phyloP scores from a whole-genome alignment of 495 filamentous ascomycete species.

The Podospora anserina region DNA sequence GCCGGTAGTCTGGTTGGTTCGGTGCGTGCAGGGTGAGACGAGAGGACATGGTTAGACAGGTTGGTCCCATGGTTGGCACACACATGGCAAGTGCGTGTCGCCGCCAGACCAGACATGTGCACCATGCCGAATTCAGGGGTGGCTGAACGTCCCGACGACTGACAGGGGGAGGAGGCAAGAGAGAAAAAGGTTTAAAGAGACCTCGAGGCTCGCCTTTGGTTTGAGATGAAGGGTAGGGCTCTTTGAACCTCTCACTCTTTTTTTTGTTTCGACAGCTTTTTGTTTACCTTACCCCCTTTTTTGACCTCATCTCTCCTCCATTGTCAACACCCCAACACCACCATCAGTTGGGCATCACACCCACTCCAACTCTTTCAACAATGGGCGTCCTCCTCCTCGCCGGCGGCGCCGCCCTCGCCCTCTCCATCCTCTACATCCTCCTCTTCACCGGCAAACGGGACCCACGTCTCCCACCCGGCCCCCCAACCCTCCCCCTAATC shows the following conservation, averaged over 20 bases:
- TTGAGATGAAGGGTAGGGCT: not conserved
- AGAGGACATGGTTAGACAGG: not conserved
- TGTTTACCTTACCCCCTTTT: not conserved
- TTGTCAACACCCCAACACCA: not conserved
- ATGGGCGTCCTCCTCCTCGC: slow-evolving; percentile 15
- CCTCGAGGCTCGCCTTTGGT: not conserved
- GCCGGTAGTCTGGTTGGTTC: not conserved
- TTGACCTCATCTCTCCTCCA: not conserved
- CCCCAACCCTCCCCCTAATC: slow-evolving; percentile 27
- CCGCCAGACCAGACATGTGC: not conserved
- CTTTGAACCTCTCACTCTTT: not conserved
- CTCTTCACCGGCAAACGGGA: slow-evolving; percentile 17
- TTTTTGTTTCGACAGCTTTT: not conserved
- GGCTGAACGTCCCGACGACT: not conserved
- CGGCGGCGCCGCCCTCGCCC: slow-evolving; percentile 16
- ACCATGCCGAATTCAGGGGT: not conserved
- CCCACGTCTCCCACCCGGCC: slow-evolving; percentile 24
- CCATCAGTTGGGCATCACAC: not conserved
- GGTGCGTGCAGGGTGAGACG: not conserved
- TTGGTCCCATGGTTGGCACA: not conserved
- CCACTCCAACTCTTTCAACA: not conserved
- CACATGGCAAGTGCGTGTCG: not conserved
- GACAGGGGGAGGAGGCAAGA: not conserved
- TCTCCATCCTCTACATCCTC: slow-evolving; percentile 20
- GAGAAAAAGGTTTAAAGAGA: not conserved